These are phyloP conservation scores for Jaltomata sinuosa DNA, from an alignment of 257 asterid genomes.

Conservation along the genomic window DNA sequence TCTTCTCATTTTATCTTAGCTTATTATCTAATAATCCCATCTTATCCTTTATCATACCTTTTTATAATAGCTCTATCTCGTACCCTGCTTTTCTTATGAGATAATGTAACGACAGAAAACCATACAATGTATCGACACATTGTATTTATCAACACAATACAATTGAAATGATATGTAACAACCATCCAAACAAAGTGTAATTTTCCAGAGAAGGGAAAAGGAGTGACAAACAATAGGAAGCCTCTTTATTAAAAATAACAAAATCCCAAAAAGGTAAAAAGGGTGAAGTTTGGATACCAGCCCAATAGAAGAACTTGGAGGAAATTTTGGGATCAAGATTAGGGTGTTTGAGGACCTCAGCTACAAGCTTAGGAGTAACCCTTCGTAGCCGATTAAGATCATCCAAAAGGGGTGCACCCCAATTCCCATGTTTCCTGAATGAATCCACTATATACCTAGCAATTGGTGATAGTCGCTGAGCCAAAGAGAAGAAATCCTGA, in stretches of 20 bases:
- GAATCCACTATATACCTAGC: conserved; percentile 81
- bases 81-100: too few species aligned
- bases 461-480: conserved; percentile 69
- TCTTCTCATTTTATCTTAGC: too few species aligned
- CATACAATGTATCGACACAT: too few species aligned
- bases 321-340: conserved; percentile 71
- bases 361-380: conserved; percentile 78
- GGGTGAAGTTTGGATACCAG: conserved; percentile 40
- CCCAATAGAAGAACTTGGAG: conserved; percentile 88
- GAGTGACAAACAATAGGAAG: not conserved
- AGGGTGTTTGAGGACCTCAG: conserved; percentile 79
- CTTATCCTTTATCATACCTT: too few species aligned
- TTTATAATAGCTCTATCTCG: too few species aligned
- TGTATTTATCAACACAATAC: too few species aligned
- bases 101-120: too few species aligned
- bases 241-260: too few species aligned
- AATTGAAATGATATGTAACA: too few species aligned
- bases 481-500: conserved; percentile 56
- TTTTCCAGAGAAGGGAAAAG: not conserved
- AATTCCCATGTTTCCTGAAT: conserved; percentile 57
- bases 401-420: conserved; percentile 61
- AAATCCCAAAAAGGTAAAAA: not conserved
- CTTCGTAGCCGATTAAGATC: conserved; percentile 82
- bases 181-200: too few species aligned
- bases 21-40: too few species aligned